Evolutionary conservation across 1,284 basidiomycete species (phyloP).

Genomic region (Tilletiaria anomala): DNA sequence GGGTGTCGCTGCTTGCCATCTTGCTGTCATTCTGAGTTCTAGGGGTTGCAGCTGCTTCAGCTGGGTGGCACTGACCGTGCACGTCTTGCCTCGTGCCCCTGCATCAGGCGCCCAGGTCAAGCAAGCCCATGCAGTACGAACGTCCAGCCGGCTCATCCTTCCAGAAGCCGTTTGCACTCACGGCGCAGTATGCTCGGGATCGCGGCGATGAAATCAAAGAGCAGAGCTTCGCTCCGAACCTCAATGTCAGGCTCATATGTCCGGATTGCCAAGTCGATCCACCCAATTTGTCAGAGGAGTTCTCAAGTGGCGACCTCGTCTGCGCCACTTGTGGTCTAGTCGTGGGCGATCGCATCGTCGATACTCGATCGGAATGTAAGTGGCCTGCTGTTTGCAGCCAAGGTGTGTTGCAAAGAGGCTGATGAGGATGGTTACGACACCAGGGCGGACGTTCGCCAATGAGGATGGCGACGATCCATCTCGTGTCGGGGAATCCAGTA

Average conservation of each 20-base stretch:
- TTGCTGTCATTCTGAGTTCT: no score
- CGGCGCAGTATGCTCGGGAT: constrained; percentile 1
- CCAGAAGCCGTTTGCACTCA: constrained; percentile 3
- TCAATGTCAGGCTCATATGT: constrained; percentile 45
- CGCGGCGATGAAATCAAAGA: constrained; percentile 4
- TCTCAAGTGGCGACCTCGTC: constrained; percentile 90
- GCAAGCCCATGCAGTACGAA: not conserved
- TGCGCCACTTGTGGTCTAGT: constrained; percentile 93
- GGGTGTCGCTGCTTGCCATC: no score
- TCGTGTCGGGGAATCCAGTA: constrained; percentile 91
- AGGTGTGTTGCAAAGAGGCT: no score
- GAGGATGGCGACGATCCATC: constrained; percentile 93
- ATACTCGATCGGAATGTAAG: constrained; percentile 95
- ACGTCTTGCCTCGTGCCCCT: no score
- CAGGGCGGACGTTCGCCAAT: constrained; percentile 96
- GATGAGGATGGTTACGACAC: no score
- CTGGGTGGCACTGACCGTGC: no score
- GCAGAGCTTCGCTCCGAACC: constrained; percentile 30
- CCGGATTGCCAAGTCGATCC: constrained; percentile 85
- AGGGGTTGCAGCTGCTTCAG: no score
- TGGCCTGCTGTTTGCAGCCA: no score
- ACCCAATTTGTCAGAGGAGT: constrained; percentile 90
- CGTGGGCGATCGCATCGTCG: constrained; percentile 86
- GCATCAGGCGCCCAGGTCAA: not conserved
- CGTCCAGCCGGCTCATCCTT: not conserved